Base-by-base conservation (phyloP, 192 early-diverging fungal genomes). In the Umbelopsis sp. region DNA sequence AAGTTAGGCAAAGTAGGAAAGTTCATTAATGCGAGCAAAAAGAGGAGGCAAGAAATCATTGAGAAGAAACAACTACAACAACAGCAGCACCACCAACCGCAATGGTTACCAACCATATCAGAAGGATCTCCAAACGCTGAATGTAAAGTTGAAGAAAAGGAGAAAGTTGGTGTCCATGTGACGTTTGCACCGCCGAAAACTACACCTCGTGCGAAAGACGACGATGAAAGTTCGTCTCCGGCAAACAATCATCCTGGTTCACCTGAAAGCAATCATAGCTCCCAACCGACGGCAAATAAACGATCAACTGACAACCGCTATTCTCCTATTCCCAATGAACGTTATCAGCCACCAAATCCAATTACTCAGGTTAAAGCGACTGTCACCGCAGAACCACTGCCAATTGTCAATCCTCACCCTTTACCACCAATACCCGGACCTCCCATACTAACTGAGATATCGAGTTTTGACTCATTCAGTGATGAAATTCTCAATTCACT, bases 351-450 rank as follows among this genome's bases (percentile, higher is more conserved):
- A 20, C 14, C 25, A 8, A 14, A 20, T 0, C 29, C 2, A 12
- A 34, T 3, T 20, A 62, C 14, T 62, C 16, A 3, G 2, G 34
- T 31, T 20, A 26, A 22, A 11, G 31, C 26, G 8, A 32, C 56
- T 20, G n/a, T 17, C 56, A 34, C 26, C 17, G 0, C 56, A 32
- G 17, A 22, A 5, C 14, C 31, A 29, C 16, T 31, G 12, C 26
- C 26, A 20, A 29, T 12, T 11, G 26, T 20, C 11, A 62, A 29
- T 20, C 31, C 56, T 20, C 56, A 62, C 34, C 56, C 56, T 34
- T 62, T 62, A 17, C 56, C 56, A 14, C 56, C 56, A 20, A 62
- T 62, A 62, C 56, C 56, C 56, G 56, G 56, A 62, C 56, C 56
- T 34, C 56, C 56, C 17, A 12, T 62, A 32, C 17, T 62, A 11